Evolutionary conservation across 2,329 filamentous ascomycete species (phyloP).

Genomic region (Trichoderma sp.): DNA sequence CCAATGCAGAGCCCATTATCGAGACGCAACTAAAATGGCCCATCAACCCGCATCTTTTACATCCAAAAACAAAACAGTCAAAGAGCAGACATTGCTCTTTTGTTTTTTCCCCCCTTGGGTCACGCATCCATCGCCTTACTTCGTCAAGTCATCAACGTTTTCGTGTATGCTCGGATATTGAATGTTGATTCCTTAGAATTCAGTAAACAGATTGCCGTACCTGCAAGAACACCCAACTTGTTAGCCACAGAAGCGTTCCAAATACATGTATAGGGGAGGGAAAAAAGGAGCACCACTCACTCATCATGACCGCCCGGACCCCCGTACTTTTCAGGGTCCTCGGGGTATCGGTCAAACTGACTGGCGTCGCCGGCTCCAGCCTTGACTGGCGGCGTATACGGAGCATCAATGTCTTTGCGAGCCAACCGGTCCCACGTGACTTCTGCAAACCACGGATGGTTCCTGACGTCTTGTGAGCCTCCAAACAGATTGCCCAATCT

Average conservation of each 20-base stretch:
- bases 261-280: neutral
- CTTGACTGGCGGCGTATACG: slow-evolving; percentile 93
- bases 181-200: slow-evolving; percentile 56
- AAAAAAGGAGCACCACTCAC: slow-evolving; percentile 56
- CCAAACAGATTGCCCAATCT: slow-evolving; percentile 90
- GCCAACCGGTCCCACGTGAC: slow-evolving; percentile 95
- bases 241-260: neutral
- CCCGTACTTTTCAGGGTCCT: slow-evolving; percentile 93
- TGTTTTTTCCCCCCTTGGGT: neutral
- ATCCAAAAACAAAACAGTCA: neutral
- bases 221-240: slow-evolving; percentile 39
- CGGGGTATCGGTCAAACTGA: slow-evolving; percentile 96
- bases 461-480: slow-evolving; percentile 89
- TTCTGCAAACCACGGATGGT: slow-evolving; percentile 93
- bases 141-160: slow-evolving; percentile 14
- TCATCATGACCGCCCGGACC: slow-evolving; percentile 69
- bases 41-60: slow-evolving; percentile 5
- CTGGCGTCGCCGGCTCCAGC: slow-evolving; percentile 92
- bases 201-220: slow-evolving; percentile 71
- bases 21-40: slow-evolving; percentile 3
- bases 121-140: neutral
- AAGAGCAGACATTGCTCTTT: neutral
- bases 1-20: slow-evolving; percentile 1
- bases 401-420: slow-evolving; percentile 96
- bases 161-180: neutral